Base-by-base conservation (phyloP, 2,329 filamentous ascomycete genomes). In the Paraconiothyrium sp. region DNA sequence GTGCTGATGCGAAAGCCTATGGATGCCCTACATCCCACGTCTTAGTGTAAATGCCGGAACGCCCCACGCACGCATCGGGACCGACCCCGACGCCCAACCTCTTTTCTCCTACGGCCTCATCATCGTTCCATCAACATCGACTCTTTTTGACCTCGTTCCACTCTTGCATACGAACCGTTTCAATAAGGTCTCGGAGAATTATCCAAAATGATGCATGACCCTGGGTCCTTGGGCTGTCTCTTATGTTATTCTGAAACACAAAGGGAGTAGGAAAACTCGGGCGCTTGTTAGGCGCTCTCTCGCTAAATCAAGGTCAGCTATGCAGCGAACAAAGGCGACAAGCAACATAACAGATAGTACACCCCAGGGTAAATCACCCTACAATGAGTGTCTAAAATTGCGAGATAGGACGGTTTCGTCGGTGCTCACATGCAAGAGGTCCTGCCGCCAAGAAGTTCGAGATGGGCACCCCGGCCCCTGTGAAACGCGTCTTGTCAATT, bases 141-240 rank as follows among this genome's bases (percentile, higher is more conserved):
- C 16, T 39, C 27, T 30, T 16, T 4, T 52, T 10, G 34, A 30
- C 16, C 54, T 65, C 62, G 59, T 35, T 43, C 57, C 62, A 62
- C 50, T 51, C 54, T 22, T 58, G 58, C 58, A 55, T 54, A 51
- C 37, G 47, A 24, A 7, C 46, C n/a, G 65, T 66, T 64, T 67
- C 63, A 64, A 67, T 63, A 37, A 4, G 41, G 63, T 62, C 60
- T 67, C 63, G 65, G 59, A 46, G 59, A 30, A 56, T 64, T 62
- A 43, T 43, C 52, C 48, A 54, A 41, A 24, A 35, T 54, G 55
- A 65, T 59, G 63, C 61, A 24, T 59, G 27, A 50, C 48, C 48
- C 52, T 55, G 24, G 43, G 7, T 16, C 30, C 43, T 30, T 48
- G 57, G 52, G 27, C 14, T 44, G 51, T 44, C 51, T 54, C 59